A percentile compares a stretch with the other conserved stretches of the same genome.
Evolutionary conservation across 1,284 basidiomycete species (phyloP).

Genomic region (Kwoniella shivajii): DNA sequence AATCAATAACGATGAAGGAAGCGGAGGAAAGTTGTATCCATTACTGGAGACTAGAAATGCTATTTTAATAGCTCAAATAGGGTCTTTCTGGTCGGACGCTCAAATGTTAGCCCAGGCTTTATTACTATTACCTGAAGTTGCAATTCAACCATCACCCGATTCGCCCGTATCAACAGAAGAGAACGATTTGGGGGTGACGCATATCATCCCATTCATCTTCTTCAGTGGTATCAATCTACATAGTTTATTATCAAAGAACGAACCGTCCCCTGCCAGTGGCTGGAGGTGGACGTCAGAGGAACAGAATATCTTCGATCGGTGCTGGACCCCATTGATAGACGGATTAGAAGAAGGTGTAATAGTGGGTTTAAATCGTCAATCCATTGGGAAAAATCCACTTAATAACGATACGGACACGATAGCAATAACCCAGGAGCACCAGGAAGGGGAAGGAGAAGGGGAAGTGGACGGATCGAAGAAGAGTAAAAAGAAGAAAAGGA

Average conservation of each 20-base stretch:
- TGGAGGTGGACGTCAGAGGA: constrained; percentile 26
- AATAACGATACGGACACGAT: too few species aligned
- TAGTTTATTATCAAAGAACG: constrained; percentile 47
- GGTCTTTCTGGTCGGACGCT: constrained; percentile 58
- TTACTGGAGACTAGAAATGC: constrained; percentile 62
- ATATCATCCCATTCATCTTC: constrained; percentile 41
- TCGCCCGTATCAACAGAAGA: not conserved
- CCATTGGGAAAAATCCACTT: not conserved
- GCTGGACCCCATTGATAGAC: constrained; percentile 57
- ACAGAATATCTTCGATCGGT: constrained; percentile 45
- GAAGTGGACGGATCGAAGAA: constrained; percentile 26
- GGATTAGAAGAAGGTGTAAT: constrained; percentile 15
- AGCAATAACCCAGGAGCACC: too few species aligned
- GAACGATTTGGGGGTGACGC: constrained; percentile 21
- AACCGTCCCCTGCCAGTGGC: constrained; percentile 64
- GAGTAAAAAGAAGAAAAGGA: constrained; percentile 48
- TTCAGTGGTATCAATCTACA: constrained; percentile 41
- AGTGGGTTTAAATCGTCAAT: constrained; percentile 7
- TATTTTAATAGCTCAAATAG: constrained; percentile 69
- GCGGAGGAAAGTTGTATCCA: constrained; percentile 27
- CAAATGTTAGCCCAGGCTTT: constrained; percentile 45
- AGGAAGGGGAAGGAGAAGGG: not conserved
- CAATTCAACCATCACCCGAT: not conserved
- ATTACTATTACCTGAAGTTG: constrained; percentile 28
- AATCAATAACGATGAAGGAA: constrained; percentile 9